Base-by-base conservation (phyloP, 192 early-diverging fungal genomes). In the Pilobolus umbonatus region DNA sequence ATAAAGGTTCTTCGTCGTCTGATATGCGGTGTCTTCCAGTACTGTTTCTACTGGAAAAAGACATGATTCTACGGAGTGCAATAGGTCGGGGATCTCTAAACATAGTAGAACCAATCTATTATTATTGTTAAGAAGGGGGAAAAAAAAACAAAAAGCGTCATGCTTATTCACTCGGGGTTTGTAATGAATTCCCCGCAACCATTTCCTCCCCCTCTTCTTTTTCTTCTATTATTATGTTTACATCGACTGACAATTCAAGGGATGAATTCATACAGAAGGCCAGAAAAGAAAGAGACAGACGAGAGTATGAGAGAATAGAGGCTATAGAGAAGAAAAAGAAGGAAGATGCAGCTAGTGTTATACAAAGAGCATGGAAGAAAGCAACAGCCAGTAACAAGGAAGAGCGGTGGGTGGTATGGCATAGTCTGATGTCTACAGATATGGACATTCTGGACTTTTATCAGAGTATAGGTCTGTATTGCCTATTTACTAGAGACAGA, bases 331-430 rank as follows among this genome's bases (percentile, higher is more conserved):
- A 24, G 14, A 26, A 50, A 19, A 39, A 51, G 17, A 43, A 28
- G 38, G 34, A 19, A 21, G 47, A 17, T 9, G 60, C 67, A 14
- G 67, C 26, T 10, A 6, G 26, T 10, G 12, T 26, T 9, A 29
- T 68, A 28, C 67, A 68, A 22, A 54, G 10, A 4, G 48, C 48
- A 48, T 68, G 67, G 67, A 22, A 54, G 6, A 15, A 22, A 40
- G 51, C 48, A 22, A 36, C 19, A 52, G 36, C 26, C 10, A 30
- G 10, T 7, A 42, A 39, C 25, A 40, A 32, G 38, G 17, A 12
- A 17, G 17, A 39, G 53, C 17, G 24, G 42, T 50, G 66, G 52
- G 4, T 31, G n/a, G 47, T 29, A 31, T 55, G 52, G 49, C 45
- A 68, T 47, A 31, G 6, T 29, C 29, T 31, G 17, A 28, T 45